Evolutionary conservation across 768 basidiomycete genomes (phyloP), one percentile per base, ranked within the genome.

Genomic region (Leccinellum rugosiceps): DNA sequence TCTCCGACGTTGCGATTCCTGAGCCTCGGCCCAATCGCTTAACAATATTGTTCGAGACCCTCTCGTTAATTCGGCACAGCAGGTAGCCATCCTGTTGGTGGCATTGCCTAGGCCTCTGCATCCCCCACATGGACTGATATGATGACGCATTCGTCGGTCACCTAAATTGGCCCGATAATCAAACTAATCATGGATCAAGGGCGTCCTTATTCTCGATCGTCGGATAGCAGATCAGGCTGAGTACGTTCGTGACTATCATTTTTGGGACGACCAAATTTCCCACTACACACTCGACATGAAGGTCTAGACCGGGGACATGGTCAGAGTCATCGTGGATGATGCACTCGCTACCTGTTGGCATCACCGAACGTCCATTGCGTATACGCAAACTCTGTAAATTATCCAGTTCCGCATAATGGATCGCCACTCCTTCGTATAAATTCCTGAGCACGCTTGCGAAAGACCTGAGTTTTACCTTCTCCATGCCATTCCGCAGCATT

Each of bases 261-360:
- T 23, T 43, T 28, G 21, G 19, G 19, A 35, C 8, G n/a, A 48
- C 1, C 5, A 10, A 19, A 5, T 3, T 45, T 49, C 53, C 10
- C 44, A 11, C 47, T 32, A 19, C 35, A 38, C 14, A 55, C 17
- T 31, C 34, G 7, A 4, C 32, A 9, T 25, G 25, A 46, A 46
- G 65, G 61, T 53, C 64, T 56, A 50, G 65, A 66, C 54, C 13
- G n/a, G 9, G 25, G 6, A 6, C 13, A 8, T 23, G 9, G 11
- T n/a, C 6, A 53, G 0, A 28, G 43, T 13, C 11, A 14, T 31
- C 10, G 31, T 31, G 31, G 31, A 31, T 31, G 31, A 31, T 31
- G 31, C 31, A 31, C 31, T 31, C 31, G 11, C 9, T 31, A 10
- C 31, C 31, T 31, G 7, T 53, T 58, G 38, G n/a, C 44, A 6